These are phyloP conservation scores for Brassica rapa DNA, from an alignment of 345 rosid genomes.

Conservation along the genomic window DNA sequence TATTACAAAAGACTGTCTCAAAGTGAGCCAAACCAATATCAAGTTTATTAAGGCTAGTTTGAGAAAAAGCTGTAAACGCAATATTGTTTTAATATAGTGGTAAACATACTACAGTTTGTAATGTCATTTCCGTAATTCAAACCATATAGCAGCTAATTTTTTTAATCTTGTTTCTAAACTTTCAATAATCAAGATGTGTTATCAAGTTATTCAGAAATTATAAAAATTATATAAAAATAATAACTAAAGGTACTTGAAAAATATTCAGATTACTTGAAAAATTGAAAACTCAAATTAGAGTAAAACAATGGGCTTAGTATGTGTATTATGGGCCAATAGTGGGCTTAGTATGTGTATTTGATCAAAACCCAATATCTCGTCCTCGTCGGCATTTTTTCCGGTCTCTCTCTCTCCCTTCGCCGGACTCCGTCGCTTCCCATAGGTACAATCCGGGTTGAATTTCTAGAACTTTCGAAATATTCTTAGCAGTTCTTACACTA, in stretches of 20 bases:
- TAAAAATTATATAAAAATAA: neutral
- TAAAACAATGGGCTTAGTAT: neutral
- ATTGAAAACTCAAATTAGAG: neutral
- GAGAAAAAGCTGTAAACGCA: no score
- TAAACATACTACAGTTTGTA: no score
- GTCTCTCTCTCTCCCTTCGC: neutral
- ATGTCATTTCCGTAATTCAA: no score
- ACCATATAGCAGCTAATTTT: no score
- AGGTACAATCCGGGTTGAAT: neutral
- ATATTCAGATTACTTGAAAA: neutral
- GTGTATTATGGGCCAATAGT: neutral
- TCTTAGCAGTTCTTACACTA: neutral
- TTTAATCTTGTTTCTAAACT: no score
- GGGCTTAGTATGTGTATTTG: neutral
- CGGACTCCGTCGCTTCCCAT: conserved; percentile 2
- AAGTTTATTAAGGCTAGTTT: no score
- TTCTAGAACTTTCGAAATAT: neutral
- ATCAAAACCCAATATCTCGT: neutral
- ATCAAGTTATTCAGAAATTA: neutral
- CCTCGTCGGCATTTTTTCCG: neutral
- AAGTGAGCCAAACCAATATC: no score
- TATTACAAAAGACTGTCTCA: no score
- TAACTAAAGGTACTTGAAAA: no score
- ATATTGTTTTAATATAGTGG: no score
- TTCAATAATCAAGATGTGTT: no score